Conservation (phyloP, 768 basidiomycete species). For the Auricularia sp. region DNA sequence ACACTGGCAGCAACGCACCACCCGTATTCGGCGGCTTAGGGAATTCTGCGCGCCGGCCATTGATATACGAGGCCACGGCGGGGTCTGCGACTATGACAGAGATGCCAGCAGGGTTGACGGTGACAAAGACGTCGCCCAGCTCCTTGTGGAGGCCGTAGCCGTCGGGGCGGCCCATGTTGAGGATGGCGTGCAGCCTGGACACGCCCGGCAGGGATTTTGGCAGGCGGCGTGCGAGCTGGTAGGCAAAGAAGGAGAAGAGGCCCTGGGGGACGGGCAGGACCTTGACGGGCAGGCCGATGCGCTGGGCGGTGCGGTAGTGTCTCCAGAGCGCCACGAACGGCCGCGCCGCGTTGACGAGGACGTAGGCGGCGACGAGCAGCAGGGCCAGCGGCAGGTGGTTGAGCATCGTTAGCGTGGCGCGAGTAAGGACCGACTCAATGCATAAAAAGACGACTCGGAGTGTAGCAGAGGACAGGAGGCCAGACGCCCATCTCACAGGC, state of each 20-base stretch:
- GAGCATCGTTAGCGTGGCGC: too few relatives aligned
- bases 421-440: too few relatives aligned
- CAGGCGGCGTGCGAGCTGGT: conserved; percentile 1
- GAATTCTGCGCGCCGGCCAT: neutral
- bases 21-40: conserved; percentile 8
- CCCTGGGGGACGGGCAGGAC: conserved; percentile 6
- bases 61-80: conserved; percentile 1
- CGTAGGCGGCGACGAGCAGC: conserved; percentile 3
- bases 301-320: conserved; percentile 2
- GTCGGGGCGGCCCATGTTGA: conserved; percentile 7
- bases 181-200: neutral
- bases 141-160: conserved; percentile 6
- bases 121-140: conserved; percentile 5
- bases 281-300: conserved; percentile 5
- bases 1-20: neutral
- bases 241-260: conserved; percentile 7
- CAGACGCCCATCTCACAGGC: too few relatives aligned
- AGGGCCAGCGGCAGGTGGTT: neutral
- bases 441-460: too few relatives aligned
- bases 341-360: neutral
- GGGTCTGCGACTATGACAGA: conserved; percentile 2
- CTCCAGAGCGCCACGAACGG: conserved; percentile 2
- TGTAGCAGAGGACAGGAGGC: too few relatives aligned
- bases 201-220: neutral
- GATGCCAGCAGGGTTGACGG: conserved; percentile 1